Base-by-base conservation (phyloP, 176 grass and related monocot species). In the Zizania latifolia region DNA sequence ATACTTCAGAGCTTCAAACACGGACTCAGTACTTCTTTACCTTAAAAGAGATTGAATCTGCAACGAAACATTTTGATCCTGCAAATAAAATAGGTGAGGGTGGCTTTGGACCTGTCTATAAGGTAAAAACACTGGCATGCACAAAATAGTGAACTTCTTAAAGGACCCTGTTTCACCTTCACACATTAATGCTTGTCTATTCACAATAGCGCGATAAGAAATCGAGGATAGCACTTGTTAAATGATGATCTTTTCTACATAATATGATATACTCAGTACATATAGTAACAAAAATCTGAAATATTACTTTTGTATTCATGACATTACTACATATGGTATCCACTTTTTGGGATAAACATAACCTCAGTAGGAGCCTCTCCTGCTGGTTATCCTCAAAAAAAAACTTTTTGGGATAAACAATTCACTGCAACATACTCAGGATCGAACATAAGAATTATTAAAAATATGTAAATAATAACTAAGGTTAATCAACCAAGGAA, bases 81-180 rank as follows among this genome's bases (percentile, higher is more conserved):
- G 74, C 73, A 59, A 90, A 87, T 59, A 93, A 93, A 76, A 90
- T 93, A 75, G 90, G 90, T 29, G 87, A 90, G 70, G 90, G 90
- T 54, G 90, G 87, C 38, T 93, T 93, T 82, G 90, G 90, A 83
- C 84, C 90, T 57, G 90, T 93, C 38, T 93, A 90, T 81, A 93
- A 90, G 87, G 90, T 93, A 87, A 87, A 50, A 70, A 70, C n/a
- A n/a, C n/a, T n/a, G n/a, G n/a, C 17, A 27, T 68, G 24, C 2
- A 36, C n/a, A 62, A 83, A 58, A 26, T 30, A 81, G 14, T 77
- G 57, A 70, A 27, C 31, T 50, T 68, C 37, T 38, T 56, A 37
- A 16, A 21, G 65, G 24, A 66, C 23, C 5, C 45, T 39, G 24
- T 40, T 45, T 15, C 10, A 40, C 24, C 23, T 71, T 43, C 40